Evolutionary conservation across 2,329 filamentous ascomycete species (phyloP).

Genomic region (Alternaria tenuissima): DNA sequence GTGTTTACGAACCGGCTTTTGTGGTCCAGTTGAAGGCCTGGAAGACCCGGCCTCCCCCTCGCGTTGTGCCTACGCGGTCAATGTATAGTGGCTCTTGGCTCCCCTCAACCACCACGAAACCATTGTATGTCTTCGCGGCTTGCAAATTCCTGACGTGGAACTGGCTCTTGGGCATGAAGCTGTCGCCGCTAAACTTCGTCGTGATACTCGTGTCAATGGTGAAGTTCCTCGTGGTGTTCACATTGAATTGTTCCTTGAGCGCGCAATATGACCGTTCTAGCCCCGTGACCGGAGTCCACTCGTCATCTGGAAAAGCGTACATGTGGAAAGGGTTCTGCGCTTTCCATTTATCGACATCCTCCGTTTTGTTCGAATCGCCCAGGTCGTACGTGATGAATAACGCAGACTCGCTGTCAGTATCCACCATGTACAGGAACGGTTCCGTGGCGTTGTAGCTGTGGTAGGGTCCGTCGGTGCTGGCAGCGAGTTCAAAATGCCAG

Average conservation of each 20-base stretch:
- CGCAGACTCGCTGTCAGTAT: slow-evolving; percentile 81
- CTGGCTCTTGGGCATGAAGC: slow-evolving; percentile 74
- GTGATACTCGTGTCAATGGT: slow-evolving; percentile 72
- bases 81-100: slow-evolving; percentile 62
- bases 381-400: slow-evolving; percentile 81
- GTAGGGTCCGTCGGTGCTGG: slow-evolving; percentile 80
- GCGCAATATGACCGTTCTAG: slow-evolving; percentile 85
- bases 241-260: slow-evolving; percentile 70
- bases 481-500: slow-evolving; percentile 84
- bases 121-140: slow-evolving; percentile 73
- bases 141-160: slow-evolving; percentile 85
- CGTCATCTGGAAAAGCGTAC: slow-evolving; percentile 73
- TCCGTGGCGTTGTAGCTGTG: slow-evolving; percentile 68
- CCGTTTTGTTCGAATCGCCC: slow-evolving; percentile 60
- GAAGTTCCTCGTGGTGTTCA: slow-evolving; percentile 66
- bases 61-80: slow-evolving; percentile 55
- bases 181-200: slow-evolving; percentile 67
- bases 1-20: slow-evolving; percentile 68
- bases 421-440: slow-evolving; percentile 77
- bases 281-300: slow-evolving; percentile 67
- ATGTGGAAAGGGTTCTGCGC: slow-evolving; percentile 71
- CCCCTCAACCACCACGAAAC: slow-evolving; percentile 71
- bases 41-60: slow-evolving; percentile 81
- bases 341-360: slow-evolving; percentile 64
- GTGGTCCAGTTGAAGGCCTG: slow-evolving; percentile 76